A percentile compares a stretch with the other conserved stretches of the same genome.
These are phyloP conservation scores for Zygosaccharomyces gambellarensis DNA, from an alignment of 805 yeast species.

Conservation along the genomic window DNA sequence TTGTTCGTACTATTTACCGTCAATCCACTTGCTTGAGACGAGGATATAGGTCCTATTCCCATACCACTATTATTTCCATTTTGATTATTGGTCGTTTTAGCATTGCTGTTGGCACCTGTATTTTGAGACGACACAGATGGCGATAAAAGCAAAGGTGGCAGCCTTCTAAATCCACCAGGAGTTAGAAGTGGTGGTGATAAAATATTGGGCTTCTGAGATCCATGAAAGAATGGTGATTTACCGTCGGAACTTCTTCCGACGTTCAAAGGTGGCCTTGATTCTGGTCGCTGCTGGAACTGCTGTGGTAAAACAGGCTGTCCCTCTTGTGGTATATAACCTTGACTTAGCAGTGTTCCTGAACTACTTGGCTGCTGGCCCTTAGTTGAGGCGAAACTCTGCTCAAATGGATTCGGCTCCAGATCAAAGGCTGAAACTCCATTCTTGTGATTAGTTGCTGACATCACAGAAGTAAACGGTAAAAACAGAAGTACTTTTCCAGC, in stretches of 20 bases:
- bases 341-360: background rate
- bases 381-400: conserved; percentile 79
- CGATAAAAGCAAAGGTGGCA: conserved; percentile 40
- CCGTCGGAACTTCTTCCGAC: conserved; percentile 5
- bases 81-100: background rate
- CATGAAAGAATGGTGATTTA: conserved; percentile 6
- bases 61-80: background rate
- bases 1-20: background rate
- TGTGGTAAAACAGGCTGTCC: background rate
- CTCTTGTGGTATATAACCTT: background rate
- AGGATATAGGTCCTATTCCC: background rate
- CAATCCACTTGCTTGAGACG: background rate
- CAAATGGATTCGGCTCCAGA: conserved; percentile 92
- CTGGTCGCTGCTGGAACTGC: background rate
- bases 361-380: conserved; percentile 13
- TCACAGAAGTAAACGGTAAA: background rate
- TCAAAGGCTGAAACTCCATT: conserved; percentile 46
- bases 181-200: conserved; percentile 45
- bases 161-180: conserved; percentile 52
- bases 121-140: conserved; percentile 15
- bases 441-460: conserved; percentile 8
- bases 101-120: background rate
- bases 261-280: conserved; percentile 2
- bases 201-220: conserved; percentile 24
- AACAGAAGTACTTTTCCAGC: background rate